Conservation (phyloP, 1,139 yeast species). For the Candida buenavistaensis region DNA sequence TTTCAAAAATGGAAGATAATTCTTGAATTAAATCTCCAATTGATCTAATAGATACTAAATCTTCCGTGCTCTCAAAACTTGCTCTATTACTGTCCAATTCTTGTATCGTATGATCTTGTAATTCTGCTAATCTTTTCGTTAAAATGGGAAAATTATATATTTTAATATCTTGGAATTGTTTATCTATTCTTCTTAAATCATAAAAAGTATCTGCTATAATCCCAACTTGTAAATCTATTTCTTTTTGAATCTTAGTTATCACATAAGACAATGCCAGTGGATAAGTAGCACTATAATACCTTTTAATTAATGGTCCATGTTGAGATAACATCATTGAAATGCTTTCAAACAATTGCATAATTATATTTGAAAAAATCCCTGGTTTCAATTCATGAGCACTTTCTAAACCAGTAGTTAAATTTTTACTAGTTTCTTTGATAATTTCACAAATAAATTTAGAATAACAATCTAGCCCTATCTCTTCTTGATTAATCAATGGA, state of each 20-base stretch:
- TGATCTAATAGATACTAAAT: slow-evolving; percentile 39
- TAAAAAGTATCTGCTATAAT: slow-evolving; percentile 83
- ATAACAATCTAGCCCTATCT: slow-evolving; percentile 75
- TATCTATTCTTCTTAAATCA: slow-evolving; percentile 65
- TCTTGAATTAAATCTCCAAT: slow-evolving; percentile 65
- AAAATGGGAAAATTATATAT: slow-evolving; percentile 57
- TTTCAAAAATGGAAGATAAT: slow-evolving; percentile 71
- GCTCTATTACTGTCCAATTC: slow-evolving; percentile 6
- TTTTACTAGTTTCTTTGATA: slow-evolving; percentile 75
- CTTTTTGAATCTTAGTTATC: slow-evolving; percentile 73
- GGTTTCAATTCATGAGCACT: slow-evolving; percentile 33
- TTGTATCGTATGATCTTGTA: slow-evolving; percentile 15
- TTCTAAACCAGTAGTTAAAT: slow-evolving; percentile 45
- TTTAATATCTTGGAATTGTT: slow-evolving; percentile 55
- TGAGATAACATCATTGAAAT: slow-evolving; percentile 83
- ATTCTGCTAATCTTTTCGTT: slow-evolving; percentile 23
- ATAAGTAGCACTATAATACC: slow-evolving; percentile 59
- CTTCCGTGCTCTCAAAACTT: slow-evolving; percentile 23
- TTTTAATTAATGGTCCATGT: slow-evolving; percentile 76
- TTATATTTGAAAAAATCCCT: slow-evolving; percentile 64
- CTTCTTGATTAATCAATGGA: slow-evolving; percentile 77
- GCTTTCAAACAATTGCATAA: slow-evolving; percentile 78
- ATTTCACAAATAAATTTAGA: slow-evolving; percentile 84
- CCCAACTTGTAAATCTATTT: slow-evolving; percentile 90
- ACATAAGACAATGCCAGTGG: slow-evolving; percentile 64